A percentile compares a stretch with the other conserved stretches of the same genome.
phyloP scores from a whole-genome alignment of 371 early-diverging fungal species.

The Lichtheimia ornata region DNA sequence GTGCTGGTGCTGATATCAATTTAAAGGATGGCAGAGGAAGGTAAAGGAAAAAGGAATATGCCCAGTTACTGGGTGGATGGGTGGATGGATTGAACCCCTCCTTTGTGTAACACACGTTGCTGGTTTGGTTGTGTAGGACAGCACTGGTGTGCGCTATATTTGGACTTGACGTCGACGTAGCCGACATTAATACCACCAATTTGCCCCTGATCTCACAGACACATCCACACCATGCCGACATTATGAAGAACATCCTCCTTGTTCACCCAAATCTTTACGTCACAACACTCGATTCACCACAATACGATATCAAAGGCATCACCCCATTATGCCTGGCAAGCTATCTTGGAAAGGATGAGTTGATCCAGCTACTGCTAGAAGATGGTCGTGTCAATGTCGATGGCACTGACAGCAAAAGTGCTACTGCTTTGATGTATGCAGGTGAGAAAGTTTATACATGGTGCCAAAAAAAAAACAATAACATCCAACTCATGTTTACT shows the following conservation, averaged over 20 bases:
- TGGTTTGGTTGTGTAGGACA: conserved; percentile 38
- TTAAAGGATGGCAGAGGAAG: conserved; percentile 72
- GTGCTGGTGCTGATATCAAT: conserved; percentile 66
- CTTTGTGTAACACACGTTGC: conserved; percentile 7
- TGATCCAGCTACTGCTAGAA: conserved; percentile 62
- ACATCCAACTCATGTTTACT: neutral
- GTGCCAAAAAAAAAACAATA: neutral
- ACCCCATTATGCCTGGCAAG: conserved; percentile 77
- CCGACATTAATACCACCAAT: conserved; percentile 61
- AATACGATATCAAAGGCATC: conserved; percentile 69
- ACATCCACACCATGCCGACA: conserved; percentile 55
- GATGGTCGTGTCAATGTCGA: conserved; percentile 70
- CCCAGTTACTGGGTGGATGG: neutral
- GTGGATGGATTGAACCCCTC: neutral
- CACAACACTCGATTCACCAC: conserved; percentile 63
- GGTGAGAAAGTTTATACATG: conserved; percentile 36
- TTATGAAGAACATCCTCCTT: conserved; percentile 59
- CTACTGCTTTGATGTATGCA: conserved; percentile 82
- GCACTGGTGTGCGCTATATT: conserved; percentile 60
- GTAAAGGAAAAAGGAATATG: conserved; percentile 27
- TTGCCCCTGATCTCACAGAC: conserved; percentile 60
- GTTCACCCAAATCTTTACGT: conserved; percentile 57
- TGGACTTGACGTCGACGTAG: conserved; percentile 57
- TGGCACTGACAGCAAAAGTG: conserved; percentile 69
- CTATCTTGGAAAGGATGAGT: conserved; percentile 68